Base-by-base conservation (phyloP, 2,329 filamentous ascomycete species). In the Fusarium temperatum region DNA sequence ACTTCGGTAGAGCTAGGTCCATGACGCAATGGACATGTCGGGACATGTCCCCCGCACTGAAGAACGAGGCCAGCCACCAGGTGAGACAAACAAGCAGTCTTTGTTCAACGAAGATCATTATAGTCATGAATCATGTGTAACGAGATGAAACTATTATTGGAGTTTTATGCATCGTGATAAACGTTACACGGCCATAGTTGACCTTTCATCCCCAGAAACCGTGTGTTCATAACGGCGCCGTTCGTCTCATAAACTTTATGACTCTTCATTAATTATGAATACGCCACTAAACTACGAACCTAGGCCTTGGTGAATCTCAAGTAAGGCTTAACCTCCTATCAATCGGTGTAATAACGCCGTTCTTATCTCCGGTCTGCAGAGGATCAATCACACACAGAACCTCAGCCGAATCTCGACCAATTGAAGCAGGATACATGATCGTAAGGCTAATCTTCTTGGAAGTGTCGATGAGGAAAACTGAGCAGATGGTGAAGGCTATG, bases 391-490 rank as follows among this genome's bases (percentile, higher is more conserved):
- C 91, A 79, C 92, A 90, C 75, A 94, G 89, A 45, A 95, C 91
- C 87, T 95, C 92, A 75, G 90, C 87, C 65, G 91, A 91, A 87
- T 94, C 95, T 79, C 92, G 90, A 83, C 95, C 95, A 32, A 94
- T 96, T 61, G 92, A 95, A 64, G 95, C 94, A 44, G 95, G 95
- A 87, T 98, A 98, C 81, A 93, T 92, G 86, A 98, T 93, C 80
- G 94, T 96, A 81, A 95, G 90, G 78, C 95, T 92, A 85, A 98
- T 96, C 83, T 92, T 95, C 91, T 97, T 97, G 83, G 89, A 90
- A 69, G 95, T 94, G 86, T 98, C 94, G 82, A 98, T 96, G 85
- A 98, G 88, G 88, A 96, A 98, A 80, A 98, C 95, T 75, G 93
- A 94, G 79, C 95, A 94, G 84, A 98, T 97, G 76, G 95, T 97